phyloP scores from a whole-genome alignment of 208 protist genomes.

The Trypanosoma vivax region DNA sequence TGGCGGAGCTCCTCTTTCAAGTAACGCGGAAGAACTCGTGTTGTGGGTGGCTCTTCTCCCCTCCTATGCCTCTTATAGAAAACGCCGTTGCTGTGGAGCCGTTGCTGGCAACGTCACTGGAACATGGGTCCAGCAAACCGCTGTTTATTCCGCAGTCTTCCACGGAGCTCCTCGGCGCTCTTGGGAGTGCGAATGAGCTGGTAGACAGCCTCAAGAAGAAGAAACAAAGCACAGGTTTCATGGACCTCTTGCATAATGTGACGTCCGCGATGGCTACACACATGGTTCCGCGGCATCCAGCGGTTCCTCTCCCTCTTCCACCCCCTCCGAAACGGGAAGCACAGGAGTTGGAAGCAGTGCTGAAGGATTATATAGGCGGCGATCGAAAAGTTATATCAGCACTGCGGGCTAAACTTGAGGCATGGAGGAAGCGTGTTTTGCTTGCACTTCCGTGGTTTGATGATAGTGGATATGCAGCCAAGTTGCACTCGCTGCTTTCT shows the following conservation, averaged over 20 bases:
- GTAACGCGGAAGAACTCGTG: neutral
- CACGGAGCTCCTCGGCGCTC: conserved; percentile 16
- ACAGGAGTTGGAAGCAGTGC: conserved; percentile 13
- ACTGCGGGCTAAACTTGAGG: conserved; percentile 18
- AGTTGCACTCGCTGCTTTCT: conserved; percentile 28
- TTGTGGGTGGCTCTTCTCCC: conserved; percentile 14
- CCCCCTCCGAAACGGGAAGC: conserved; percentile 23
- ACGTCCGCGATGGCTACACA: conserved; percentile 18
- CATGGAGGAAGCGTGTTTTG: conserved; percentile 39
- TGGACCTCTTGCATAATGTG: conserved; percentile 34
- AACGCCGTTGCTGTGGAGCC: conserved; percentile 18
- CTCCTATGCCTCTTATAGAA: conserved; percentile 16
- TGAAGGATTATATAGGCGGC: conserved; percentile 11
- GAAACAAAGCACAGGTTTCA: conserved; percentile 17
- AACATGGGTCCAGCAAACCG: conserved; percentile 1
- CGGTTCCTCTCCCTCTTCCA: conserved; percentile 20
- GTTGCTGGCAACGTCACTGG: conserved; percentile 4
- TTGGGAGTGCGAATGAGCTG: conserved; percentile 32
- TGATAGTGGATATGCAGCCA: conserved; percentile 21
- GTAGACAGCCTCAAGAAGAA: conserved; percentile 12
- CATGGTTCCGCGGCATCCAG: neutral
- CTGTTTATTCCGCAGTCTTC: conserved; percentile 3
- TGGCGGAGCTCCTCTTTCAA: conserved; percentile 13
- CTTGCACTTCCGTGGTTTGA: conserved; percentile 25
- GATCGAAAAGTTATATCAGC: conserved; percentile 6